phyloP scores from a whole-genome alignment of 2,329 filamentous ascomycete genomes.

The Alternaria tenuissima region DNA sequence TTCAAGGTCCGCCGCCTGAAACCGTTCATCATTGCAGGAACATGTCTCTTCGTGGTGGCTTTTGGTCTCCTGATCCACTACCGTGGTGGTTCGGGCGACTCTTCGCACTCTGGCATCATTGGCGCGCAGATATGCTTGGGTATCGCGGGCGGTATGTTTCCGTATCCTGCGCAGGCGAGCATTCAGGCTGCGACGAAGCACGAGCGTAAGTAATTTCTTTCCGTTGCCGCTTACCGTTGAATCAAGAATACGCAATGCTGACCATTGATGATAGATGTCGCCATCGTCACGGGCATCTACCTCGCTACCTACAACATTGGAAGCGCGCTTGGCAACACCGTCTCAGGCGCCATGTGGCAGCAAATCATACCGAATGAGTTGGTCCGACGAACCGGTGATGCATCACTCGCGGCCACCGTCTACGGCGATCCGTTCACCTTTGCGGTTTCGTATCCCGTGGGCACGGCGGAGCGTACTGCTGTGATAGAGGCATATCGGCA shows the following conservation, averaged over 20 bases:
- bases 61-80: slow-evolving; percentile 71
- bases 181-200: slow-evolving; percentile 62
- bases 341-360: slow-evolving; percentile 70
- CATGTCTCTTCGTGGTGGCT: slow-evolving; percentile 67
- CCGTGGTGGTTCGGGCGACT: slow-evolving; percentile 59
- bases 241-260: neutral
- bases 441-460: slow-evolving; percentile 51
- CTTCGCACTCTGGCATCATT: slow-evolving; percentile 65
- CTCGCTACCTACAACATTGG: slow-evolving; percentile 71
- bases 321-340: slow-evolving; percentile 66
- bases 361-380: slow-evolving; percentile 60
- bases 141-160: slow-evolving; percentile 69
- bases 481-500: slow-evolving; percentile 57
- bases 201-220: slow-evolving; percentile 42
- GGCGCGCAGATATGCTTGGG: slow-evolving; percentile 69
- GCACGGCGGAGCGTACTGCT: slow-evolving; percentile 55
- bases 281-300: slow-evolving; percentile 70
- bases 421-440: slow-evolving; percentile 56
- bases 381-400: slow-evolving; percentile 49
- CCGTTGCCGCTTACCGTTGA: neutral
- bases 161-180: slow-evolving; percentile 60
- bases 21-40: slow-evolving; percentile 68
- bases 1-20: slow-evolving; percentile 66
- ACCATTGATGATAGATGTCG: slow-evolving; percentile 54
- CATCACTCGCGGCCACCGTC: slow-evolving; percentile 50